Evolutionary conservation across 495 filamentous ascomycete genomes (phyloP), one percentile per base, ranked within the genome.

Genomic region (Penicillium desertorum): DNA sequence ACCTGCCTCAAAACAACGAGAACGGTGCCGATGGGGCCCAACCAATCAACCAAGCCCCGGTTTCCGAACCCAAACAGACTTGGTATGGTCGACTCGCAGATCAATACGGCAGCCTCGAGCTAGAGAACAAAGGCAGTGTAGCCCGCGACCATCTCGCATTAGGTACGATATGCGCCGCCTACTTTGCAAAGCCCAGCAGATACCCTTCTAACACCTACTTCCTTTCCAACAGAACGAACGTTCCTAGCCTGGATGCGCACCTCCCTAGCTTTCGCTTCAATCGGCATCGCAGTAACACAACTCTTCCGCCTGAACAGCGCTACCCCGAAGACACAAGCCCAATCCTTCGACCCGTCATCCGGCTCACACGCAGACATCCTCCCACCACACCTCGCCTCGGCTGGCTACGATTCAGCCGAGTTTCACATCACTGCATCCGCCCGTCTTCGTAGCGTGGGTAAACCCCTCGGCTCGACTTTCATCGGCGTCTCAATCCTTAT

Each of bases 181-280:
- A 34, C 23, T n/a, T 32, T 36, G 8, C 12, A 48, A 46, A 25
- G 0, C 14, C 11, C 5, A 0, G n/a, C n/a, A 30, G 45, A 52
- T n/a, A 44, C 19, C 54, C 62, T 57, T 19, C 45, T 48, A 8
- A 48, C 16, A 17, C 7, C 0, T n/a, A 43, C 16, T 3, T 1
- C 8, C 17, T n/a, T 32, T 6, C 19, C 9, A 54, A 25, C 65
- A 97, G 94, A 98, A 73, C 87, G 94, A 29, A 98, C 94, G 3
- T 98, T 98, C 72, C 84, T 98, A 20, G 94, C 94, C 48, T 98
- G 94, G 94, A 83, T 98, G 45, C 85, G 94, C 45, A 98, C 94
- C 17, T 96, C 92, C 20, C 81, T 98, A 43, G 91, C 93, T 46
- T 98, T 98, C 69, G 95, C 94, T 37, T 91, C 87, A 48, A 98